phyloP scores from a whole-genome alignment of 768 basidiomycete genomes.

The Suillus fuscotomentosus region DNA sequence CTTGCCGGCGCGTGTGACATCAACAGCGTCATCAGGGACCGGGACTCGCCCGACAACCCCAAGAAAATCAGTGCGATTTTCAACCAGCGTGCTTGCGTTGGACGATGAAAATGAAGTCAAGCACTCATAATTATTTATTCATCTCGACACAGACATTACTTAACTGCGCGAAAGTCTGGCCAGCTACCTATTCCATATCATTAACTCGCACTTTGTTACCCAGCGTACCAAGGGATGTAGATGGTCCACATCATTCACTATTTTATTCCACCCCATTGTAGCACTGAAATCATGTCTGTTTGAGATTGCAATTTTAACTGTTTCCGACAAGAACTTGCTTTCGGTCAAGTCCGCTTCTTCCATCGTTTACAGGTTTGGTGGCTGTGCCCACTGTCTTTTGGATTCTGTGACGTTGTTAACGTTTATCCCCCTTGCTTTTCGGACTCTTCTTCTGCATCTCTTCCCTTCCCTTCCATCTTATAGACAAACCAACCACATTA shows the following conservation, averaged over 20 bases:
- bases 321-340: background rate
- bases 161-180: conserved; percentile 3
- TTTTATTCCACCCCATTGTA: conserved; percentile 28
- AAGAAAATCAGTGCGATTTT: conserved; percentile 64
- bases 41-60: conserved; percentile 42
- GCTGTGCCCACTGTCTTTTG: background rate
- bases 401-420: conserved; percentile 1
- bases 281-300: conserved; percentile 15
- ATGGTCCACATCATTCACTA: conserved; percentile 8
- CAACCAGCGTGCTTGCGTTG: conserved; percentile 39
- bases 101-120: conserved; percentile 11
- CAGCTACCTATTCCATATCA: conserved; percentile 5
- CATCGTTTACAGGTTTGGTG: background rate
- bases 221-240: background rate
- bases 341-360: background rate
- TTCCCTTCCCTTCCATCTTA: conserved; percentile 5
- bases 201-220: background rate
- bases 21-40: conserved; percentile 28
- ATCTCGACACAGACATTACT: conserved; percentile 1
- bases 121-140: background rate
- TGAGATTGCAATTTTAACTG: background rate
- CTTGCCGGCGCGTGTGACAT: conserved; percentile 32
- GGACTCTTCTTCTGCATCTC: conserved; percentile 8
- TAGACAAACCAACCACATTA: conserved; percentile 5
- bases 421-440: conserved; percentile 3